Evolutionary conservation across 805 yeast species (phyloP).

Genomic region (Schwanniomyces vanrijiae): DNA sequence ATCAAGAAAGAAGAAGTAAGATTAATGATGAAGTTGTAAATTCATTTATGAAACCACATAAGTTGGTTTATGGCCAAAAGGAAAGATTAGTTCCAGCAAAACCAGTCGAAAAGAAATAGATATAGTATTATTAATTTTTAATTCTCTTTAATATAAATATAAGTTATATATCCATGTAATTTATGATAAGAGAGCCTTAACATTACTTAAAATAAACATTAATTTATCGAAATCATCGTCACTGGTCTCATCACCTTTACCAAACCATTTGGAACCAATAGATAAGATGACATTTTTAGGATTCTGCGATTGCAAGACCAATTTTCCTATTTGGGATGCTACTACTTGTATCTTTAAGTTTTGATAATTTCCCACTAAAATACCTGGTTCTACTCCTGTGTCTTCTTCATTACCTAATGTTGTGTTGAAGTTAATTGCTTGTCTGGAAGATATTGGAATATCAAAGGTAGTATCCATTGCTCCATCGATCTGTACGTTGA

Average conservation of each 20-base stretch:
- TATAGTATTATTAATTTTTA: background rate
- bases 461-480: conserved; percentile 53
- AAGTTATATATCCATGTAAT: conserved; percentile 1
- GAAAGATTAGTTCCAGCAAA: conserved; percentile 75
- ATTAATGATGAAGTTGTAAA: conserved; percentile 63
- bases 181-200: conserved; percentile 13
- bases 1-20: conserved; percentile 74
- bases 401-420: conserved; percentile 13
- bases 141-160: background rate
- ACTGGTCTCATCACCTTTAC: conserved; percentile 24
- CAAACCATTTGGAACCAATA: conserved; percentile 49
- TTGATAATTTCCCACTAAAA: conserved; percentile 48
- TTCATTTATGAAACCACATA: conserved; percentile 81
- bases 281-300: conserved; percentile 45
- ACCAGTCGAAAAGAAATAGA: conserved; percentile 42
- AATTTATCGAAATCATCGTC: conserved; percentile 46
- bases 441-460: conserved; percentile 29
- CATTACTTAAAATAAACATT: conserved; percentile 40
- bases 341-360: conserved; percentile 49
- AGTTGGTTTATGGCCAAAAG: conserved; percentile 69
- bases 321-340: conserved; percentile 49
- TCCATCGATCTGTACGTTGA: conserved; percentile 43
- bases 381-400: conserved; percentile 43
- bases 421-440: conserved; percentile 17
- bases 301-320: conserved; percentile 24